Percentiles rank a stretch among this genome's conserved stretches.
Conservation (phyloP, 768 basidiomycete species). For the Suillus spraguei region DNA sequence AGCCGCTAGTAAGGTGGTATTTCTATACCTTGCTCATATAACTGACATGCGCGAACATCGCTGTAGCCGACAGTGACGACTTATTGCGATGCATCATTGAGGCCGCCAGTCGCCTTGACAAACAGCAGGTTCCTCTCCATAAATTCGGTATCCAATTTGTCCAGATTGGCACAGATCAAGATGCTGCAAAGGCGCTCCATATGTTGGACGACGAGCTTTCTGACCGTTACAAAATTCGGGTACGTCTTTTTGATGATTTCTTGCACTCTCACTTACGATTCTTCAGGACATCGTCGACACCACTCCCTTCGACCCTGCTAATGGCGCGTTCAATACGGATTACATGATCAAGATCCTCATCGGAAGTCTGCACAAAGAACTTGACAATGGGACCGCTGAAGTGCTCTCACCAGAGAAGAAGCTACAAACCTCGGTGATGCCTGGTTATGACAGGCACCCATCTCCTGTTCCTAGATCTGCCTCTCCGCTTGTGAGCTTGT, state of each 20-base stretch:
- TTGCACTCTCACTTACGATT: slow-evolving; percentile 5
- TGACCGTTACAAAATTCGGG: slow-evolving; percentile 33
- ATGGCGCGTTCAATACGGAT: slow-evolving; percentile 35
- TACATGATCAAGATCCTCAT: slow-evolving; percentile 39
- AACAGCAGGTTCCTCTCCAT: slow-evolving; percentile 33
- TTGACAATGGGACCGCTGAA: slow-evolving; percentile 17
- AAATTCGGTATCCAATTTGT: slow-evolving; percentile 50
- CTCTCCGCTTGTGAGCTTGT: neutral
- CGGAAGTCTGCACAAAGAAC: slow-evolving; percentile 25
- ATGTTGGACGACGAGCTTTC: slow-evolving; percentile 42
- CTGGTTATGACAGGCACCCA: slow-evolving; percentile 1
- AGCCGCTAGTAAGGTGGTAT: slow-evolving; percentile 38
- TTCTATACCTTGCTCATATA: neutral
- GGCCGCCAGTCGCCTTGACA: slow-evolving; percentile 42
- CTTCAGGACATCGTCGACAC: slow-evolving; percentile 50
- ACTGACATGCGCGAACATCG: slow-evolving; percentile 11
- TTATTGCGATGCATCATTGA: slow-evolving; percentile 35
- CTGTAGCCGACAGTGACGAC: slow-evolving; percentile 28
- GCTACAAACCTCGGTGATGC: neutral
- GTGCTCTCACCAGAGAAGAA: slow-evolving; percentile 18
- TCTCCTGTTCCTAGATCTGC: neutral
- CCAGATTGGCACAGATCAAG: slow-evolving; percentile 44
- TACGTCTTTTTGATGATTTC: slow-evolving; percentile 9
- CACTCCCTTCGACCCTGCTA: slow-evolving; percentile 37
- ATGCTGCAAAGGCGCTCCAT: slow-evolving; percentile 41